A percentile compares a stretch with the other conserved stretches of the same genome.
Evolutionary conservation across 148 eudicot species (phyloP).

Genomic region (Fallopia convolvulus): DNA sequence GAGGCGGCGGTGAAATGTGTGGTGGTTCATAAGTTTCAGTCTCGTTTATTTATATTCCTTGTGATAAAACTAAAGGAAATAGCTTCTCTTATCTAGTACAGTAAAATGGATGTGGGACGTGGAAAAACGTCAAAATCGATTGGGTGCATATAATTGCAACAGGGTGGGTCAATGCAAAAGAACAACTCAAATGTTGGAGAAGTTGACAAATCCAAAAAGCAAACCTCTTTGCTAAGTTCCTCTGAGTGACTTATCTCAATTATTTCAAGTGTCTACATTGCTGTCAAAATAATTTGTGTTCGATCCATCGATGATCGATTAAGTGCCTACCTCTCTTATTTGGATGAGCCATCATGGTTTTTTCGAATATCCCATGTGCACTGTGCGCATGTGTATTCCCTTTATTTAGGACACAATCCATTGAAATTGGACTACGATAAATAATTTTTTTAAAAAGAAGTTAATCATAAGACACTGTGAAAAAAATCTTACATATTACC

Average conservation of each 20-base stretch:
- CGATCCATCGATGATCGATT: background rate
- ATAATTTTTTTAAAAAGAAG: too few relatives aligned
- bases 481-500: too few relatives aligned
- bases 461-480: too few relatives aligned
- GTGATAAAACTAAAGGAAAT: background rate
- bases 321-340: background rate
- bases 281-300: background rate
- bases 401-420: background rate
- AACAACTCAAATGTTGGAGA: slow-evolving; percentile 1
- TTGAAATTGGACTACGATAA: too few relatives aligned
- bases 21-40: background rate
- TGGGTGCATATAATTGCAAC: background rate
- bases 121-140: slow-evolving; percentile 10
- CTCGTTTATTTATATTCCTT: background rate
- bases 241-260: background rate
- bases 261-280: background rate
- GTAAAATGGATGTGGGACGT: background rate
- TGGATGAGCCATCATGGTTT: slow-evolving; percentile 6
- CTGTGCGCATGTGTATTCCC: background rate
- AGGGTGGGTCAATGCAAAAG: background rate
- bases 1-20: background rate
- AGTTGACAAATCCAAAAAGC: slow-evolving; percentile 10
- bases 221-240: background rate
- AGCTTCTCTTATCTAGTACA: background rate
- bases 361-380: slow-evolving; percentile 5